A percentile compares a stretch with the other conserved stretches of the same genome.
phyloP scores from a whole-genome alignment of 306 rosid species.

The Vicia sativa region DNA sequence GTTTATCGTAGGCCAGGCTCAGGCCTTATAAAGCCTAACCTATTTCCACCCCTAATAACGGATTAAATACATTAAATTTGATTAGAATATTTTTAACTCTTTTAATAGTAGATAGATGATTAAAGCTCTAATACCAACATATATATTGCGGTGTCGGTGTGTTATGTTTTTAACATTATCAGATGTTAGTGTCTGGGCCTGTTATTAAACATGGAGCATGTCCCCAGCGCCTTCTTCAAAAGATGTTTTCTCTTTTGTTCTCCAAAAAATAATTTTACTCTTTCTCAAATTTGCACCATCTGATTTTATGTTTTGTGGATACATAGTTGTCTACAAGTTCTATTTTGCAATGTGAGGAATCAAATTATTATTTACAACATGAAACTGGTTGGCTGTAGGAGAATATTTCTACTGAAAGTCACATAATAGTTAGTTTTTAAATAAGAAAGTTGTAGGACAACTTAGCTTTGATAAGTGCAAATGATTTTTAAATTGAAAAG shows the following conservation, averaged over 20 bases:
- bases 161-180: too few relatives aligned
- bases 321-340: not conserved
- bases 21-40: too few relatives aligned
- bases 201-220: not conserved
- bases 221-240: not conserved
- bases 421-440: too few relatives aligned
- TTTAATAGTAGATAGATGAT: too few relatives aligned
- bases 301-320: conserved; percentile 6
- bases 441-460: conserved; percentile 4
- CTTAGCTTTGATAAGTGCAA: conserved; percentile 9
- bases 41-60: too few relatives aligned
- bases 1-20: too few relatives aligned
- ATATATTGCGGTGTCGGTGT: too few relatives aligned
- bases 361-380: conserved; percentile 15
- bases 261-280: not conserved
- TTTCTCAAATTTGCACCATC: not conserved
- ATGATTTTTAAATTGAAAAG: conserved; percentile 5
- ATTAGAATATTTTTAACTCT: too few relatives aligned
- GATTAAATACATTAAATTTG: too few relatives aligned
- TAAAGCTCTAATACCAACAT: too few relatives aligned
- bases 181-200: not conserved
- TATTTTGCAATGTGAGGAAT: not conserved
- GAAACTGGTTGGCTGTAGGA: too few relatives aligned
- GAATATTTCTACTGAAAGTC: too few relatives aligned
- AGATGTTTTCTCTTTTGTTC: not conserved